Percentiles rank a stretch among this genome's conserved stretches.
phyloP scores from a whole-genome alignment of 1,284 basidiomycete species.

The Irpex sp. region DNA sequence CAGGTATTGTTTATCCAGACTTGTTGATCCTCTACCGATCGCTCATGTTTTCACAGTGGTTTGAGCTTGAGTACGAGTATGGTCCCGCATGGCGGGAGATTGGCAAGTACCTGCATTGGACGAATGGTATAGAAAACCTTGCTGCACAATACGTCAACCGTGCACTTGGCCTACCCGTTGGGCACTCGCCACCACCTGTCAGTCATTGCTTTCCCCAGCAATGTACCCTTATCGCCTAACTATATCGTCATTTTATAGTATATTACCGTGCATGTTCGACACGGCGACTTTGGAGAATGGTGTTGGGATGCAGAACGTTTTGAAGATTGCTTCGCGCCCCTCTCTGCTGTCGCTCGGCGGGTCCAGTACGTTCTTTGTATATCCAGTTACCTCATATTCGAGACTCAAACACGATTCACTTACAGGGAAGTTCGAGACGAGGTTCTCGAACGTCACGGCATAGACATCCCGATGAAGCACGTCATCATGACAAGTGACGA shows the following conservation, averaged over 20 bases:
- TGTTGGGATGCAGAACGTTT: constrained; percentile 42
- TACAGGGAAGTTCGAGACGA: constrained; percentile 54
- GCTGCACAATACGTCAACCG: constrained; percentile 37
- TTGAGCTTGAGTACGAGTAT: constrained; percentile 42
- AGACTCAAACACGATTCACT: background rate
- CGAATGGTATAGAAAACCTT: constrained; percentile 32
- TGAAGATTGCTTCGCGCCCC: constrained; percentile 58
- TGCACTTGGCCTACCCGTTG: constrained; percentile 32
- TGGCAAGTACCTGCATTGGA: constrained; percentile 44
- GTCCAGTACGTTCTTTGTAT: constrained; percentile 31
- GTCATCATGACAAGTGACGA: constrained; percentile 77
- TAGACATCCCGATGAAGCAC: constrained; percentile 40
- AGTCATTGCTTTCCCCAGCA: constrained; percentile 14
- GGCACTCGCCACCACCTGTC: constrained; percentile 39
- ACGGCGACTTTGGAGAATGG: constrained; percentile 51
- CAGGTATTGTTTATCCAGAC: background rate
- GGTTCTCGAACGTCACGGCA: constrained; percentile 44
- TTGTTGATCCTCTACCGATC: background rate
- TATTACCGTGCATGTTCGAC: constrained; percentile 61
- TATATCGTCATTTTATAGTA: constrained; percentile 35
- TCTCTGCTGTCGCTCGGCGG: constrained; percentile 53
- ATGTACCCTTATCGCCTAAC: background rate
- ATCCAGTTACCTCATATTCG: background rate
- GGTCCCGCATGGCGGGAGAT: constrained; percentile 49
- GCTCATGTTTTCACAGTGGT: constrained; percentile 25